Evolutionary conservation across 148 eudicot species (phyloP).

Genomic region (Heliamphora exappendiculata): DNA sequence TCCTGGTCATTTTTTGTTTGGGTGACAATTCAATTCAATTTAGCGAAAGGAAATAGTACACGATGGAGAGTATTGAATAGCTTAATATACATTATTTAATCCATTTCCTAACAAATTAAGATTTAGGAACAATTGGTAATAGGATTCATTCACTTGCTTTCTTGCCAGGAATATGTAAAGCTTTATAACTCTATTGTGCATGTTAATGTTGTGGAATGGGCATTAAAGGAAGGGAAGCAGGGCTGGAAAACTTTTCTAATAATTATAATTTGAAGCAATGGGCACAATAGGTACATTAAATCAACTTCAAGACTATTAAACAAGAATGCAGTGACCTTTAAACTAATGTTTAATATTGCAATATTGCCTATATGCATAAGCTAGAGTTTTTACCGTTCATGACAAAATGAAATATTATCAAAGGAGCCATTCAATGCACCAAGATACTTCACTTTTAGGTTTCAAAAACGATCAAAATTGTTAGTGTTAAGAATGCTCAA

Average conservation of each 20-base stretch:
- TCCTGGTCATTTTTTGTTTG: no score
- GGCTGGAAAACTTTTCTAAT: neutral
- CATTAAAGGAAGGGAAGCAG: neutral
- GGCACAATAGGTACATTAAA: neutral
- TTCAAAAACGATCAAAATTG: neutral
- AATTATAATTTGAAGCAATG: neutral
- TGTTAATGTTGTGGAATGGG: neutral
- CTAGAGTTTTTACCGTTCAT: neutral
- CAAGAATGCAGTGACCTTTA: neutral
- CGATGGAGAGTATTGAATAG: neutral
- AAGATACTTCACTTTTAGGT: neutral
- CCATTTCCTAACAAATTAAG: neutral
- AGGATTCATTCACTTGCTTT: neutral
- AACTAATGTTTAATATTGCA: neutral
- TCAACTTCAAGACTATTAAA: neutral
- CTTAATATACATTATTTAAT: neutral
- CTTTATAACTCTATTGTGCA: neutral
- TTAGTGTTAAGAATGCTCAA: neutral
- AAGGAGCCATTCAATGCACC: neutral
- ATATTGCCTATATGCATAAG: neutral
- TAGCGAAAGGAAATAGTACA: neutral
- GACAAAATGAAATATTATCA: neutral
- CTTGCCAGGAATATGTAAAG: neutral
- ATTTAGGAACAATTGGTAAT: neutral
- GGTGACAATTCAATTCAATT: neutral